Percentiles rank a stretch among this genome's conserved stretches.
Evolutionary conservation across 2,329 filamentous ascomycete species (phyloP).

Genomic region (Drechslerella coelobrocha): DNA sequence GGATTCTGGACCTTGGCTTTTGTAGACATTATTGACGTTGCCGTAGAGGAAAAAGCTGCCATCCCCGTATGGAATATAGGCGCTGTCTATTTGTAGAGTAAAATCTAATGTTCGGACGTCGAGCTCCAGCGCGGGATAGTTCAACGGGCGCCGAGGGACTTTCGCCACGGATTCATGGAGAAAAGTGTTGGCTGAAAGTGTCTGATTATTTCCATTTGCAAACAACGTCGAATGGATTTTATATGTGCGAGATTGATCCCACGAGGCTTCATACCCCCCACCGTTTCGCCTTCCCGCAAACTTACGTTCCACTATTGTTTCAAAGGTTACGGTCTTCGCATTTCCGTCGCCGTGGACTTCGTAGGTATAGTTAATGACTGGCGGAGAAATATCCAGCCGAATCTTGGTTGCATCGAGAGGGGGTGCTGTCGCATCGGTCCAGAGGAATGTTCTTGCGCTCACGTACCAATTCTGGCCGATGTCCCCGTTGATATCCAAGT

Average conservation of each 20-base stretch:
- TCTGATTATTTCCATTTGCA: slow-evolving; percentile 43
- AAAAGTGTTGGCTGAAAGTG: slow-evolving; percentile 21
- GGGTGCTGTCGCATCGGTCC: slow-evolving; percentile 65
- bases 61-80: slow-evolving; percentile 22
- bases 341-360: slow-evolving; percentile 13
- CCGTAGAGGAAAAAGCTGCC: slow-evolving; percentile 42
- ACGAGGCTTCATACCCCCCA: background rate
- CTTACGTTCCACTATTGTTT: slow-evolving; percentile 16
- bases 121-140: background rate
- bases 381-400: slow-evolving; percentile 1
- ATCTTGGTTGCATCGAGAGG: slow-evolving; percentile 60
- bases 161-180: slow-evolving; percentile 7
- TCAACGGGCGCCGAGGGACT: background rate
- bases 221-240: slow-evolving; percentile 21
- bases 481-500: slow-evolving; percentile 51
- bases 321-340: slow-evolving; percentile 11
- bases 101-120: slow-evolving; percentile 13
- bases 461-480: slow-evolving; percentile 76
- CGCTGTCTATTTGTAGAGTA: slow-evolving; percentile 20
- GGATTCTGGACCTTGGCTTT: slow-evolving; percentile 21
- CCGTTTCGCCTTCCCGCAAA: slow-evolving; percentile 4
- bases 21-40: slow-evolving; percentile 29
- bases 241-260: slow-evolving; percentile 23
- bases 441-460: slow-evolving; percentile 81
- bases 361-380: slow-evolving; percentile 13